Evolutionary conservation across 176 grass and related monocot genomes (phyloP), one percentile per base, ranked within the genome.

Genomic region (Carex kokanica): DNA sequence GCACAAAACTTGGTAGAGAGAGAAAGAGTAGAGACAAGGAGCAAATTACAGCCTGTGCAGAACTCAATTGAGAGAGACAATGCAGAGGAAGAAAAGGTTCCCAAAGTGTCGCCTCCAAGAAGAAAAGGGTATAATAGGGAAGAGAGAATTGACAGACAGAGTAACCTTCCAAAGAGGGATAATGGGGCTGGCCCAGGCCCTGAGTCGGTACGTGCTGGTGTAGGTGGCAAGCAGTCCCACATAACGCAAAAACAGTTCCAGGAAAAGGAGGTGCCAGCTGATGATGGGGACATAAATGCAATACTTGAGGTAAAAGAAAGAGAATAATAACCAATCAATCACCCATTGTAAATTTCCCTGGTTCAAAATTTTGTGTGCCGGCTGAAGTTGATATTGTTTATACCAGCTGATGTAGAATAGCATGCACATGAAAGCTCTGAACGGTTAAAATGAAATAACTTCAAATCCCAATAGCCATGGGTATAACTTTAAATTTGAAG

Each of bases 281-380:
- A 95, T 92, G 96, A 99, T 73, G 86, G 87, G 15, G 97, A 99
- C 81, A 91, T 99, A 13, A 89, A 99, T 68, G 97, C 97, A 56
- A 86, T 99, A 89, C 97, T 99, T 49, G 97, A 99, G 93, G 97
- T 99, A 88, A 83, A 60, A 29, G 68, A 88, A 60, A 86, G 45
- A 58, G 57, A 60, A 60, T 81, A 62, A 21, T 10, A 47, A 78
- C 2, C 2, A 62, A 81, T 25, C 6, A 64, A 81, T 34, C 6
- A 15, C 31, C 13, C 53, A 8, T 68, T 54, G 7, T 82, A 6
- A 68, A 64, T 51, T 47, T 8, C 21, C 10, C 12, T 52, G 43
- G n/a, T 62, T 40, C 29, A 80, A 24, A 13, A 47, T 47, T 25
- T 17, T 82, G n/a, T 54, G 61, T 13, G 21, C 34, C 20, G 6